Evolutionary conservation across 192 early-diverging fungal genomes (phyloP).

Genomic region (Obelidium mucronatum): DNA sequence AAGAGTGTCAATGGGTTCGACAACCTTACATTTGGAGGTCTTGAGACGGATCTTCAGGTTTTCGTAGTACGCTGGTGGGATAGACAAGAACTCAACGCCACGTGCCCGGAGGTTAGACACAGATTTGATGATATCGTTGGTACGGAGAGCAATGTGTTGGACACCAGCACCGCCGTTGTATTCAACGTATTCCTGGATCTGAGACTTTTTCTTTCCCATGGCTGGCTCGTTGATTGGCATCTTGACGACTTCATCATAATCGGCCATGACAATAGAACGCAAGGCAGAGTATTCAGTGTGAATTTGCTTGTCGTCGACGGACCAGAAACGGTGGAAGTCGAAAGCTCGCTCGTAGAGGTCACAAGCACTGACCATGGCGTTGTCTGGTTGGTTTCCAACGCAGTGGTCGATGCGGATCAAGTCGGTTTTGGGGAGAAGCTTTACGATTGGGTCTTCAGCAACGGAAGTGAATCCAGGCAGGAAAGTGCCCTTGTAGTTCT

Average conservation of each 20-base stretch:
- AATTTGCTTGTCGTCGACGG: constrained; percentile 95
- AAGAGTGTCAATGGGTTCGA: constrained; percentile 83
- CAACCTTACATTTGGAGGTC: constrained; percentile 73
- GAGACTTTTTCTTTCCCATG: constrained; percentile 88
- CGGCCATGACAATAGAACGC: constrained; percentile 95
- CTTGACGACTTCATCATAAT: constrained; percentile 89
- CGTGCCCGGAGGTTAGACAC: constrained; percentile 82
- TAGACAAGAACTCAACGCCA: constrained; percentile 86
- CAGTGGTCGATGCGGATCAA: constrained; percentile 89
- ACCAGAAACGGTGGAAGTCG: constrained; percentile 99
- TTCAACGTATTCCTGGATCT: constrained; percentile 93
- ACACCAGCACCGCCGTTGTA: constrained; percentile 75
- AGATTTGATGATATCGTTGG: constrained; percentile 83
- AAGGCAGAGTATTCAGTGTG: constrained; percentile 95
- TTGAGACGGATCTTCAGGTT: constrained; percentile 77
- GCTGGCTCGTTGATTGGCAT: constrained; percentile 99
- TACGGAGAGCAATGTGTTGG: constrained; percentile 93
- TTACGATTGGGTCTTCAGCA: constrained; percentile 45
- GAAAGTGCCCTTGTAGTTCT: constrained; percentile 83
- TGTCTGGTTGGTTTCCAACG: constrained; percentile 94
- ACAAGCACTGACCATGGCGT: constrained; percentile 84
- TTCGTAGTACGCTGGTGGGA: constrained; percentile 89
- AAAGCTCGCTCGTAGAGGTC: constrained; percentile 89
- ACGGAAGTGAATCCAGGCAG: constrained; percentile 75
- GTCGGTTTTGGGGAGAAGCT: constrained; percentile 64